Conservation (phyloP, 2,329 filamentous ascomycete species). For the Xylariales sp. region DNA sequence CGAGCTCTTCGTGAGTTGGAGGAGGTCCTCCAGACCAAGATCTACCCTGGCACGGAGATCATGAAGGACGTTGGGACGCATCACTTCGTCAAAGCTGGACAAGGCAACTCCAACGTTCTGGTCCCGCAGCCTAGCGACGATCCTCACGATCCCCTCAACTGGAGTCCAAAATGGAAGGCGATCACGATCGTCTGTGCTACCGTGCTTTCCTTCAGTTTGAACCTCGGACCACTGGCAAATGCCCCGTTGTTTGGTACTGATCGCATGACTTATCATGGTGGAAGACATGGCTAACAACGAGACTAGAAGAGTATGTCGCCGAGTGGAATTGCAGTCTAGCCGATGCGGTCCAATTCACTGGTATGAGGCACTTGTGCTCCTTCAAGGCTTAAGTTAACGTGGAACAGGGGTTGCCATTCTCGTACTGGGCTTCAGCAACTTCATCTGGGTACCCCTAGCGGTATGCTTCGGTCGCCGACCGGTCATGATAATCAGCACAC, state of each 20-base stretch:
- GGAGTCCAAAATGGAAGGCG: slow-evolving; percentile 42
- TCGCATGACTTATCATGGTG: background rate
- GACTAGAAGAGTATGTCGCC: slow-evolving; percentile 47
- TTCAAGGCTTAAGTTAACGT: no score
- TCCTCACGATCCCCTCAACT: slow-evolving; percentile 45
- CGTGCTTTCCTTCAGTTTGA: slow-evolving; percentile 36
- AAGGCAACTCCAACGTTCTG: slow-evolving; percentile 37
- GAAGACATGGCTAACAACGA: slow-evolving; percentile 17
- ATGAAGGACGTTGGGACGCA: slow-evolving; percentile 52
- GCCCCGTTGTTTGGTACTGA: slow-evolving; percentile 48
- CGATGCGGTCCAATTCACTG: slow-evolving; percentile 44
- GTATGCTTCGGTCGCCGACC: slow-evolving; percentile 43
- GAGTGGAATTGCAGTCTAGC: slow-evolving; percentile 49
- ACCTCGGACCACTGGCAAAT: slow-evolving; percentile 36
- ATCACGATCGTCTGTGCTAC: slow-evolving; percentile 26
- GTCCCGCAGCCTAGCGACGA: slow-evolving; percentile 44
- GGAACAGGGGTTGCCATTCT: slow-evolving; percentile 36
- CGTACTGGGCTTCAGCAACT: slow-evolving; percentile 45
- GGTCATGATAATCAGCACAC: slow-evolving; percentile 38
- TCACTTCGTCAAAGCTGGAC: slow-evolving; percentile 56
- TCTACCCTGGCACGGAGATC: slow-evolving; percentile 33
- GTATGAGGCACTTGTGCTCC: no score
- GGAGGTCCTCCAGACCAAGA: slow-evolving; percentile 25
- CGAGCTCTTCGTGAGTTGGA: slow-evolving; percentile 11
- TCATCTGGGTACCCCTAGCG: slow-evolving; percentile 47